A percentile compares a stretch with the other conserved stretches of the same genome.
phyloP scores from a whole-genome alignment of 345 rosid genomes.

The Lumnitzera racemosa region DNA sequence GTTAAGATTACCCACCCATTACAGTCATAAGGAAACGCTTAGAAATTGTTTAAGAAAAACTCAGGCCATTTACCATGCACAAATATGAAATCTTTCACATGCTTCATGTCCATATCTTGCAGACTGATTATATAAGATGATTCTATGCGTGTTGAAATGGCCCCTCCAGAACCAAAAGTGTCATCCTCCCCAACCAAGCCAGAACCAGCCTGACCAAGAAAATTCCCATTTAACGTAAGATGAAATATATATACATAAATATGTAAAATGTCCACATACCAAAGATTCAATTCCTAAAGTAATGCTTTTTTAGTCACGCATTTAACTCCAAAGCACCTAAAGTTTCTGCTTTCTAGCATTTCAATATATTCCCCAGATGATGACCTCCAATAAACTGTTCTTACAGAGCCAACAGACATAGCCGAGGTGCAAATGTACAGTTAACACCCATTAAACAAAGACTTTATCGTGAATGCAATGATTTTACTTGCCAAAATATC shows the following conservation, averaged over 20 bases:
- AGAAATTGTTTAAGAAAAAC: too few species aligned
- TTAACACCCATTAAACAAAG: too few species aligned
- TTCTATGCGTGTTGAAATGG: conserved; percentile 60
- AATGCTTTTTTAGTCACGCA: too few species aligned
- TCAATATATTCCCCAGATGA: too few species aligned
- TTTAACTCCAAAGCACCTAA: too few species aligned
- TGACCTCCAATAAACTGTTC: too few species aligned
- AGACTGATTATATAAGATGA: conserved; percentile 82
- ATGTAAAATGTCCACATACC: background rate
- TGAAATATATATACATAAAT: background rate
- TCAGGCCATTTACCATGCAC: conserved; percentile 59
- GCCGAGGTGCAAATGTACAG: too few species aligned
- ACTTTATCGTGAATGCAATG: too few species aligned
- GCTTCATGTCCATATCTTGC: conserved; percentile 85
- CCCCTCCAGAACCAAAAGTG: conserved; percentile 52
- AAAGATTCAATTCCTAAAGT: background rate
- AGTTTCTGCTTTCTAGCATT: too few species aligned
- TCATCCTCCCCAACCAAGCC: conserved; percentile 93
- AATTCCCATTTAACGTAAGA: background rate
- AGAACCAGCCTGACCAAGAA: conserved; percentile 54
- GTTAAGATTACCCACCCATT: background rate
- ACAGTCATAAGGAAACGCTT: background rate
- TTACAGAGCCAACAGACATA: too few species aligned
- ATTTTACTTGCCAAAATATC: too few species aligned
- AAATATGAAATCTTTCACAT: conserved; percentile 88